These are phyloP conservation scores for Aureobasidium sp. DNA, from an alignment of 2,329 filamentous ascomycete species.

Conservation along the genomic window DNA sequence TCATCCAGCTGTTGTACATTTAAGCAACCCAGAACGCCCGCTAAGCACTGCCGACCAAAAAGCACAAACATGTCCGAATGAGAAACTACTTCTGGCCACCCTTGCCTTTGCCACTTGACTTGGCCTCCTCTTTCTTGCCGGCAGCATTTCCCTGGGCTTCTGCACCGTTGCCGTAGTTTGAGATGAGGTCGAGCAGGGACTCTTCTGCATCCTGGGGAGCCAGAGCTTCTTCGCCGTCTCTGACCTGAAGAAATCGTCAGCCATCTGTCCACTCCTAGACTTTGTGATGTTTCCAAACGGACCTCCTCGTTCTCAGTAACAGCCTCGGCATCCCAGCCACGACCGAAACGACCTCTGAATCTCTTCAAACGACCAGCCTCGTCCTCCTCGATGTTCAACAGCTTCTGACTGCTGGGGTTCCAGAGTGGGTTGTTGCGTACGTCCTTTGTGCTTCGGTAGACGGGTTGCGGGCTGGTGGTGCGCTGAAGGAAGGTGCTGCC, in stretches of 20 bases:
- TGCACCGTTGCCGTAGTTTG: slow-evolving; percentile 34
- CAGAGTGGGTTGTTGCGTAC: slow-evolving; percentile 82
- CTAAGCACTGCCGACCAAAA: slow-evolving; percentile 14
- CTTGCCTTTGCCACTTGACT: slow-evolving; percentile 33
- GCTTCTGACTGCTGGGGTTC: slow-evolving; percentile 76
- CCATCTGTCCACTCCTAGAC: neutral
- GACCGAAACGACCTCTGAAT: slow-evolving; percentile 78
- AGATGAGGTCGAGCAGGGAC: slow-evolving; percentile 52
- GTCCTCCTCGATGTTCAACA: slow-evolving; percentile 87
- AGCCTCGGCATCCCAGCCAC: slow-evolving; percentile 64
- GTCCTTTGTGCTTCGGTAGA: slow-evolving; percentile 67
- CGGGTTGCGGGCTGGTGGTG: slow-evolving; percentile 63
- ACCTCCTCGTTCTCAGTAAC: slow-evolving; percentile 19
- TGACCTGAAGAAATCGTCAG: slow-evolving; percentile 23
- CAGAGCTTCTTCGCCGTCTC: slow-evolving; percentile 45
- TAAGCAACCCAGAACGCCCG: slow-evolving; percentile 12
- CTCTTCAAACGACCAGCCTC: slow-evolving; percentile 84
- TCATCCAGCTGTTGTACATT: slow-evolving; percentile 5
- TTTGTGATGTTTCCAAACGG: neutral
- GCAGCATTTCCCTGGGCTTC: slow-evolving; percentile 39
- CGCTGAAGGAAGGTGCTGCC: slow-evolving; percentile 76
- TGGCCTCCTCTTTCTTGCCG: slow-evolving; percentile 32
- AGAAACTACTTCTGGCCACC: slow-evolving; percentile 27
- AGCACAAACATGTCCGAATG: neutral
- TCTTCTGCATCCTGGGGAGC: slow-evolving; percentile 40